phyloP scores from a whole-genome alignment of 768 basidiomycete genomes.

The Strobilomyces confusus region DNA sequence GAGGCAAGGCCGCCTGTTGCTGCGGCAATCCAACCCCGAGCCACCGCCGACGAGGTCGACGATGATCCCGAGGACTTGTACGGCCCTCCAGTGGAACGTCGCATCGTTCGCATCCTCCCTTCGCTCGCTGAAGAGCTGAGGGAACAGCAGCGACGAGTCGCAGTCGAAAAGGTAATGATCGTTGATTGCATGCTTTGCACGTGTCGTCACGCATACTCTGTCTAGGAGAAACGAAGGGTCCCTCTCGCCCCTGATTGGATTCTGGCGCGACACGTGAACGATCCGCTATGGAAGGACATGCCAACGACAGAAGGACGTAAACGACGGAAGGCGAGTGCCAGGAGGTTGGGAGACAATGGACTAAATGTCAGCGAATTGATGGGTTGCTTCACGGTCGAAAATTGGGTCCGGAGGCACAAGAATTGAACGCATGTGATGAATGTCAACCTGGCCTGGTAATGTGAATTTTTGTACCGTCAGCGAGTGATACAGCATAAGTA shows the following conservation, averaged over 20 bases:
- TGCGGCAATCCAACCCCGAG: background rate
- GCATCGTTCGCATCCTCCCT: constrained; percentile 25
- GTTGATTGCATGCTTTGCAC: background rate
- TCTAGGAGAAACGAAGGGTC: constrained; percentile 12
- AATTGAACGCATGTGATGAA: background rate
- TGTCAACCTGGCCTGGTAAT: too few relatives aligned
- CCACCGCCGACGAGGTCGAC: background rate
- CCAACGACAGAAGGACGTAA: constrained; percentile 4
- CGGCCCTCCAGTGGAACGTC: constrained; percentile 25
- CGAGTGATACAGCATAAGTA: too few relatives aligned
- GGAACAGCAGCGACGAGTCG: constrained; percentile 18
- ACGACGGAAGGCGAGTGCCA: constrained; percentile 13
- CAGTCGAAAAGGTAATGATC: constrained; percentile 18
- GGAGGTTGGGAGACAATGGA: constrained; percentile 11
- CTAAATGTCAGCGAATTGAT: constrained; percentile 16
- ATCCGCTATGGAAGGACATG: constrained; percentile 16
- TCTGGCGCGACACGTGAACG: constrained; percentile 13
- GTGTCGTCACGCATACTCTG: constrained; percentile 1
- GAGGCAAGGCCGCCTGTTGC: background rate
- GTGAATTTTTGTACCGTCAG: too few relatives aligned
- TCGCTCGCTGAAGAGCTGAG: constrained; percentile 23
- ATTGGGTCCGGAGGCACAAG: constrained; percentile 17
- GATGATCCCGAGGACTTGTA: constrained; percentile 28
- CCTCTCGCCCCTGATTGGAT: constrained; percentile 27
- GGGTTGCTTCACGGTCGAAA: constrained; percentile 12